Conservation (phyloP, 2,329 filamentous ascomycete genomes). For the Keithomyces neogunnii region DNA sequence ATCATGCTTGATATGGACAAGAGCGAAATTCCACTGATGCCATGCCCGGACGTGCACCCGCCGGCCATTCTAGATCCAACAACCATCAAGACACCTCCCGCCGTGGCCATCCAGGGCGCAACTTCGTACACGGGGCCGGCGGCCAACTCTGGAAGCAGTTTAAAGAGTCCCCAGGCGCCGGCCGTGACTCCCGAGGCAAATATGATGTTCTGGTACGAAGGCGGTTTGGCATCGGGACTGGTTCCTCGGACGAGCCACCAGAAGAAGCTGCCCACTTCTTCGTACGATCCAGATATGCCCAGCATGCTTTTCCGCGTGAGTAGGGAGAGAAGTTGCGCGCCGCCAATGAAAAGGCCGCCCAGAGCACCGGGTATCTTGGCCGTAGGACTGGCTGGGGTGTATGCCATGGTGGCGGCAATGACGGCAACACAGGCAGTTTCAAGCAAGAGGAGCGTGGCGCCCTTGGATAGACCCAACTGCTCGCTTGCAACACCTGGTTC, state of each 20-base stretch:
- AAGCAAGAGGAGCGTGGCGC: conserved; percentile 30
- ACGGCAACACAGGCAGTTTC: conserved; percentile 32
- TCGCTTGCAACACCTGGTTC: conserved; percentile 28
- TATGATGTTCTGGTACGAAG: conserved; percentile 33
- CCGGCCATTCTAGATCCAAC: conserved; percentile 54
- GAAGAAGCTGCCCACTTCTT: conserved; percentile 49
- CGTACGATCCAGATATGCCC: conserved; percentile 53
- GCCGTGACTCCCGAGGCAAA: conserved; percentile 44
- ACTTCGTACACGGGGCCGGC: conserved; percentile 19
- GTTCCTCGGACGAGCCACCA: conserved; percentile 31
- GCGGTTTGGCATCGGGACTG: conserved; percentile 16
- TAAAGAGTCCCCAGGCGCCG: conserved; percentile 34
- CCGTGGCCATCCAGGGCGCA: conserved; percentile 29
- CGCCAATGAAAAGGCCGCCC: conserved; percentile 51
- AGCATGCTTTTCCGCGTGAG: conserved; percentile 43
- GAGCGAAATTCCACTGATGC: conserved; percentile 58
- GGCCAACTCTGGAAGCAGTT: conserved; percentile 22
- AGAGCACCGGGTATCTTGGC: conserved; percentile 34
- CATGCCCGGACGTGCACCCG: conserved; percentile 62
- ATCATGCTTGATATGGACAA: conserved; percentile 54
- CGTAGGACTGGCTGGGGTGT: conserved; percentile 21
- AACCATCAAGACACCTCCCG: conserved; percentile 49
- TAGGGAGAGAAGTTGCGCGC: conserved; percentile 49
- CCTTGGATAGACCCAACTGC: conserved; percentile 29
- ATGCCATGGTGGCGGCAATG: conserved; percentile 28